Percentiles rank a stretch among this genome's conserved stretches.
phyloP scores from a whole-genome alignment of 805 yeast genomes.

The Yamadazyma tumulicola region DNA sequence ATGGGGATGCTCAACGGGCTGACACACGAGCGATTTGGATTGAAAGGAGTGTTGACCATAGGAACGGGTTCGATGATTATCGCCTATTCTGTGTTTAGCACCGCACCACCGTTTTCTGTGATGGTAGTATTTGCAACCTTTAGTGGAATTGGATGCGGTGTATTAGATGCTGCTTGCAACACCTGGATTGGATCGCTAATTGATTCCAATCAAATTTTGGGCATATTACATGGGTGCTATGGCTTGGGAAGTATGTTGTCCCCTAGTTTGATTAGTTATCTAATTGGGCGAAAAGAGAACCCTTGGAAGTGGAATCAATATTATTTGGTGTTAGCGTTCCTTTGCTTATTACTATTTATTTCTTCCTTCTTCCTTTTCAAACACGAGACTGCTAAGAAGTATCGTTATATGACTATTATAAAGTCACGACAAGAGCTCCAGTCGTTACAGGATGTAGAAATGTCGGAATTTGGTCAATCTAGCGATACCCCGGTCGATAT shows the following conservation, averaged over 20 bases:
- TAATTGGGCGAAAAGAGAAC: constrained; percentile 32
- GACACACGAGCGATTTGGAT: constrained; percentile 43
- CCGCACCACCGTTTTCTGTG: constrained; percentile 39
- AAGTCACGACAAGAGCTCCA: constrained; percentile 4
- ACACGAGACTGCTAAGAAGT: constrained; percentile 45
- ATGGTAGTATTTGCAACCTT: constrained; percentile 38
- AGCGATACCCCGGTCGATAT: neutral
- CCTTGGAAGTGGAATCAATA: constrained; percentile 49
- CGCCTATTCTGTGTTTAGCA: constrained; percentile 36
- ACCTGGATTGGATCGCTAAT: constrained; percentile 48
- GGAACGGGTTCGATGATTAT: constrained; percentile 33
- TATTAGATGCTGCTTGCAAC: constrained; percentile 53
- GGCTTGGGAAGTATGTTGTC: constrained; percentile 54
- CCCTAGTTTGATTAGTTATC: constrained; percentile 42
- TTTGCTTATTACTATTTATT: constrained; percentile 22
- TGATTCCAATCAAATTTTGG: constrained; percentile 48
- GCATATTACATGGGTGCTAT: constrained; percentile 50
- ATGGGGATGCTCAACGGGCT: constrained; percentile 49
- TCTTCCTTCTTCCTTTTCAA: constrained; percentile 27
- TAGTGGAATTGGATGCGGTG: constrained; percentile 55
- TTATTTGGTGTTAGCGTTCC: constrained; percentile 32
- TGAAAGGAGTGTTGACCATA: constrained; percentile 40
- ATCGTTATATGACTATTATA: constrained; percentile 22
- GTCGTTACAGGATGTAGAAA: constrained; percentile 12
- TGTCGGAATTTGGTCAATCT: constrained; percentile 1